Conservation (phyloP, 306 rosid genomes). For the Pterocarpus macrocarpus region DNA sequence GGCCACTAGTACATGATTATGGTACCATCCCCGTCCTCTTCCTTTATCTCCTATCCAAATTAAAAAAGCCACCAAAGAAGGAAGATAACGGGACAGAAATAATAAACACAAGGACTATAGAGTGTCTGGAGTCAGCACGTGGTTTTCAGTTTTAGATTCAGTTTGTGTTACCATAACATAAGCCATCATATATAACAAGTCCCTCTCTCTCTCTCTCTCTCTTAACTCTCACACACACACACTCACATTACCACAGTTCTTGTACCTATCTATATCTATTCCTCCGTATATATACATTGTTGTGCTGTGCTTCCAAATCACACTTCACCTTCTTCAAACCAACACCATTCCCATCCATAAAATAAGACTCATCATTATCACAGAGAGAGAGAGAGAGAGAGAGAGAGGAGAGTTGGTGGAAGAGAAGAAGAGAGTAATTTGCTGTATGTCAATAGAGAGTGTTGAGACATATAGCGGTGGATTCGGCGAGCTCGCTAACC, state of each 20-base stretch:
- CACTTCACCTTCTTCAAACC: neutral
- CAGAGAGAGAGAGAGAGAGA: neutral
- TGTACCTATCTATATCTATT: neutral
- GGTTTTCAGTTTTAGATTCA: constrained; percentile 5
- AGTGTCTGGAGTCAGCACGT: neutral
- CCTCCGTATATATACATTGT: neutral
- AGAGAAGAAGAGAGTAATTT: constrained; percentile 44
- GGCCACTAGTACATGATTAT: neutral
- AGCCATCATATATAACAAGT: constrained; percentile 23
- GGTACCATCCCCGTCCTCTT: too few species aligned
- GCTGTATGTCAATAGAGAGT: constrained; percentile 86
- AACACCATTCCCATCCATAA: neutral
- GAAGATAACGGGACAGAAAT: neutral
- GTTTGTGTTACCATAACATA: neutral
- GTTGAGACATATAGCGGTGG: constrained; percentile 62
- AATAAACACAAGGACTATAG: neutral
- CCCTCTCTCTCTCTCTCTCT: neutral
- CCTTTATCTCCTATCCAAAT: too few species aligned
- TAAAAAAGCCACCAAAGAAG: neutral
- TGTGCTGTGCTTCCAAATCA: constrained; percentile 8
- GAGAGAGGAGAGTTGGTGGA: neutral
- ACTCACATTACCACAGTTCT: neutral
- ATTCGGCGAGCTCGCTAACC: constrained; percentile 67
- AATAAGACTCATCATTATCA: too few species aligned
- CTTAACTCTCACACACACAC: neutral